These are phyloP conservation scores for Coleophoma cylindrospora DNA, from an alignment of 2,329 filamentous ascomycete species.

Conservation along the genomic window DNA sequence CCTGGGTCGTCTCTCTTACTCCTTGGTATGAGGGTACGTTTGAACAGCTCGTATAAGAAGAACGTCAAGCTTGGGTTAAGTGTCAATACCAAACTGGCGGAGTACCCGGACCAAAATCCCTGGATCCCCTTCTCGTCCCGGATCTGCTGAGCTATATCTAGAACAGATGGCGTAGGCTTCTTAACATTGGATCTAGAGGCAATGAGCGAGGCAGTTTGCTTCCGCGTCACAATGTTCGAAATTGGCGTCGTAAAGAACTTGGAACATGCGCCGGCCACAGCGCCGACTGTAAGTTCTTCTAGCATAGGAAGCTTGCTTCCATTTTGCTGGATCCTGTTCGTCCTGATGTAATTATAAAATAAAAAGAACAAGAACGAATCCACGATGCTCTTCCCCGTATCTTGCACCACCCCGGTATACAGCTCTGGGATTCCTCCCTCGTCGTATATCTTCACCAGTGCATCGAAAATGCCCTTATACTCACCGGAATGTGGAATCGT, in stretches of 20 bases:
- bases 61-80: conserved; percentile 86
- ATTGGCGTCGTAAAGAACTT: conserved; percentile 76
- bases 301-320: conserved; percentile 47
- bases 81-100: conserved; percentile 72
- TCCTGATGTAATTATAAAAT: conserved; percentile 57
- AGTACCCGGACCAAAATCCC: conserved; percentile 87
- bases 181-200: conserved; percentile 28
- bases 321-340: conserved; percentile 32
- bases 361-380: conserved; percentile 87
- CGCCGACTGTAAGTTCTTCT: conserved; percentile 71
- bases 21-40: conserved; percentile 50
- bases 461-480: conserved; percentile 65
- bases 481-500: conserved; percentile 29
- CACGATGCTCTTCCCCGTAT: conserved; percentile 61
- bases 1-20: conserved; percentile 47
- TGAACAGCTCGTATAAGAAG: conserved; percentile 70
- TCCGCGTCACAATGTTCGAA: conserved; percentile 75
- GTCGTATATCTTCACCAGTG: conserved; percentile 63
- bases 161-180: conserved; percentile 25
- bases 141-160: conserved; percentile 60
- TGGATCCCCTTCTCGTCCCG: conserved; percentile 61
- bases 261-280: conserved; percentile 68
- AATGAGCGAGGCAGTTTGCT: conserved; percentile 63
- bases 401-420: conserved; percentile 60
- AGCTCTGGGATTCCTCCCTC: conserved; percentile 65